A percentile compares a stretch with the other conserved stretches of the same genome.
Evolutionary conservation across 192 early-diverging fungal genomes (phyloP).

Genomic region (Backusella liffmaniae): DNA sequence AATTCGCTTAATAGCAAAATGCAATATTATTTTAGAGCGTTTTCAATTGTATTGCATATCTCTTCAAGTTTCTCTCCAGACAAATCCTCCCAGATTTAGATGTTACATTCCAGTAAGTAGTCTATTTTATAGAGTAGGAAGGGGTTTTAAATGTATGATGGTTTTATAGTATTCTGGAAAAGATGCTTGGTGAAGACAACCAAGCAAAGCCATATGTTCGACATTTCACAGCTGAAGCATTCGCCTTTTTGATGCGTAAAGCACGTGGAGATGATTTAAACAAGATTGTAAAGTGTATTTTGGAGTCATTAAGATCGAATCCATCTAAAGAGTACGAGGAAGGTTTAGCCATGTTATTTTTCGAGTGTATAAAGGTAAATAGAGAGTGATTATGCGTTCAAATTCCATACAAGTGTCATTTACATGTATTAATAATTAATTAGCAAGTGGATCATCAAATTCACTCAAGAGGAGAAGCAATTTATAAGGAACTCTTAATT

Average conservation of each 20-base stretch:
- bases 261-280: slow-evolving; percentile 58
- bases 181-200: slow-evolving; percentile 66
- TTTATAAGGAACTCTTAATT: slow-evolving; percentile 43
- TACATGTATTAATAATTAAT: neutral
- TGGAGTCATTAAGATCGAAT: slow-evolving; percentile 48
- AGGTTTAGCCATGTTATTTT: slow-evolving; percentile 78
- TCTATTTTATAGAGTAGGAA: neutral
- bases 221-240: slow-evolving; percentile 88
- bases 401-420: neutral
- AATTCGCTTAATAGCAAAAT: neutral
- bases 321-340: slow-evolving; percentile 59
- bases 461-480: slow-evolving; percentile 44
- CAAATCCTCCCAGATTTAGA: slow-evolving; percentile 67
- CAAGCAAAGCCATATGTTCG: slow-evolving; percentile 74
- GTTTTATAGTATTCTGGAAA: slow-evolving; percentile 60
- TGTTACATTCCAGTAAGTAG: slow-evolving; percentile 66
- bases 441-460: slow-evolving; percentile 49
- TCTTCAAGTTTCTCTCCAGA: slow-evolving; percentile 88
- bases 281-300: slow-evolving; percentile 59
- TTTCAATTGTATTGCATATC: slow-evolving; percentile 84
- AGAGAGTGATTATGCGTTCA: neutral
- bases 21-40: slow-evolving; percentile 47
- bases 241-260: slow-evolving; percentile 88
- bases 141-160: neutral
- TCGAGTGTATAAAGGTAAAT: slow-evolving; percentile 76